Evolutionary conservation across 2,329 filamentous ascomycete species (phyloP), one percentile per base, ranked within the genome.

Genomic region (Neoarthrinium moseri): DNA sequence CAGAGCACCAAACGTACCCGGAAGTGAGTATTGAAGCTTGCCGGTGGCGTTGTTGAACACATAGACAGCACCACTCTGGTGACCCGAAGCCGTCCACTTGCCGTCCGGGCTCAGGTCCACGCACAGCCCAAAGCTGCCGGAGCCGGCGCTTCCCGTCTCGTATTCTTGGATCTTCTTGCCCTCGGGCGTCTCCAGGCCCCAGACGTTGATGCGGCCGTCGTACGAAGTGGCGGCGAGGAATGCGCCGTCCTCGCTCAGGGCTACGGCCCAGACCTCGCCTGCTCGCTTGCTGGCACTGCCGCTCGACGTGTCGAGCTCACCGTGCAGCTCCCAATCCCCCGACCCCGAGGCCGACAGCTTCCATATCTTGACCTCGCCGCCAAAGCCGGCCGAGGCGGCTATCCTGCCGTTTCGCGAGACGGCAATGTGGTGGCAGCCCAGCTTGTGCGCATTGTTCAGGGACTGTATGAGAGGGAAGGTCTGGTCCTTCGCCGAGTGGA

Each of bases 1-100:
- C 12, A 6, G n/a, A 15, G 17, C 8, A 7, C 10, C 32, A 21
- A 10, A 59, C 75, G 50, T 71, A 88, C 88, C 86, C 45, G 89
- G 85, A 20, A 99, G 74, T 6, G 90, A 94, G 67, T 96, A 92
- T 11, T 89, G 75, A 56, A 99, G 81, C 44, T 89, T 82, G 4
- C 89, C 89, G 1, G 87, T 90, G 56, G 91, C 86, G 59, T 96
- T 97, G 72, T 91, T 91, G 76, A 97, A 99, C 51, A 99, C 83
- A 69, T 96, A 96, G 51, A 97, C 81, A 11, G 84, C 85, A 13
- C 94, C 94, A 59, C 88, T 96, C 64, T 96, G 88, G 68, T 99
- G 92, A 0, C 94, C 94, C 43, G 87, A 95, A 4, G 91, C 92
- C 23, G 91, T 95, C 65, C 90, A 87, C 51, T 81, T 84, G 43